Evolutionary conservation across 169 alveolate species (phyloP), one percentile per base, ranked within the genome.

Genomic region (Plasmodium vivax): DNA sequence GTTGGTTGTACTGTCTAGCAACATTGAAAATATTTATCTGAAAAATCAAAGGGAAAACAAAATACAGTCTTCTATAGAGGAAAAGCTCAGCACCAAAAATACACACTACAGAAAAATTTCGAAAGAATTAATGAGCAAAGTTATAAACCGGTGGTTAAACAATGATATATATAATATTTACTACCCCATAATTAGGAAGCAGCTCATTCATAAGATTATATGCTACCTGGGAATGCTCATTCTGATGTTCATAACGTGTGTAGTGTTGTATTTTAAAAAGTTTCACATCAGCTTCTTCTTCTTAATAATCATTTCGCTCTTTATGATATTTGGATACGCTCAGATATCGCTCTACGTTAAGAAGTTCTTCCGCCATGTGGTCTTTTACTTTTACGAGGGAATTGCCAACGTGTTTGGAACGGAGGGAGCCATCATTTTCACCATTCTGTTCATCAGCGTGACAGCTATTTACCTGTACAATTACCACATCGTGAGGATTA

Each of bases 101-200:
- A 82, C 81, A 47, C 84, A 92, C n/a, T 82, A 81, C 71, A 75
- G 75, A 68, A 81, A 56, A 51, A 92, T 92, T 14, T 92, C 95
- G 56, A 92, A 92, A 82, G 95, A 92, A 34, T 82, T 92, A 92
- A 92, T 92, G 95, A 92, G 95, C 82, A 92, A 92, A 92, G 95
- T 92, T 34, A 92, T 92, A 32, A 92, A 92, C 74, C 71, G 95
- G 51, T 92, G 95, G 95, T 82, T 92, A 41, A 82, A 92, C 72
- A 92, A 73, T 92, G 95, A 92, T 43, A 92, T 92, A 43, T 92
- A 92, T 36, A 58, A 92, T 32, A 23, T 92, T 71, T 92, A 92
- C 62, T 81, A 81, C 43, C 95, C 95, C 8, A 79, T 92, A 82
- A 92, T 92, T 14, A 81, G 95, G 77, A 92, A 92, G 7, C 95